Evolutionary conservation across 2,329 filamentous ascomycete species (phyloP).

Genomic region (Exophiala oligosperma): DNA sequence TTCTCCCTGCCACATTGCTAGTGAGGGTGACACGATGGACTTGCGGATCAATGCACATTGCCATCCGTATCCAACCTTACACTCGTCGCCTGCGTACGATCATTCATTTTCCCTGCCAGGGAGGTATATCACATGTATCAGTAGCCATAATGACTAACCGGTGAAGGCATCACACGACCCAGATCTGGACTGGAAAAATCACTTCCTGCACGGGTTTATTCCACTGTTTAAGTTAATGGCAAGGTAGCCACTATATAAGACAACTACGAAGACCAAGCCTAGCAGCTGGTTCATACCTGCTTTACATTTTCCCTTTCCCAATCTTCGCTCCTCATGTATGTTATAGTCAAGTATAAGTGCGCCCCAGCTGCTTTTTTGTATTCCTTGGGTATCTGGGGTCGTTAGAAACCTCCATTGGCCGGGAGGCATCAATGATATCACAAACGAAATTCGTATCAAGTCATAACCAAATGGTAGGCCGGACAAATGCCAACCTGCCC

Average conservation of each 20-base stretch:
- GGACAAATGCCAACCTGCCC: neutral
- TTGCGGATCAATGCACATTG: no score
- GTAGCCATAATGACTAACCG: neutral
- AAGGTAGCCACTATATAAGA: conserved; percentile 1
- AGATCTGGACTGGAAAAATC: no score
- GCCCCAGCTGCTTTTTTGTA: conserved; percentile 18
- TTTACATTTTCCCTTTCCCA: conserved; percentile 8
- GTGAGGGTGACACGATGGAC: no score
- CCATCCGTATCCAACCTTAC: no score
- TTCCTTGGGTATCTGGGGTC: conserved; percentile 25
- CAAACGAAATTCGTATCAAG: conserved; percentile 29
- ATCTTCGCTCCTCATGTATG: conserved; percentile 2
- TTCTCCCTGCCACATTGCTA: neutral
- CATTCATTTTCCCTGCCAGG: no score
- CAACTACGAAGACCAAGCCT: neutral
- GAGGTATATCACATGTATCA: neutral
- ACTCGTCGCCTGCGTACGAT: no score
- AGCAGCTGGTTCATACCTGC: neutral
- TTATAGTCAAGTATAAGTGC: conserved; percentile 20
- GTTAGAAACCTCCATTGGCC: conserved; percentile 8
- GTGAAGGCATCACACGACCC: neutral
- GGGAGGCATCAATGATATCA: conserved; percentile 16
- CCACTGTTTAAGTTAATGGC: neutral
- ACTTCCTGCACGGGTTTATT: neutral
- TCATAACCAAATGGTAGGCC: conserved; percentile 6